Conservation (phyloP, 805 yeast genomes). For the Metschnikowia amazonensis region DNA sequence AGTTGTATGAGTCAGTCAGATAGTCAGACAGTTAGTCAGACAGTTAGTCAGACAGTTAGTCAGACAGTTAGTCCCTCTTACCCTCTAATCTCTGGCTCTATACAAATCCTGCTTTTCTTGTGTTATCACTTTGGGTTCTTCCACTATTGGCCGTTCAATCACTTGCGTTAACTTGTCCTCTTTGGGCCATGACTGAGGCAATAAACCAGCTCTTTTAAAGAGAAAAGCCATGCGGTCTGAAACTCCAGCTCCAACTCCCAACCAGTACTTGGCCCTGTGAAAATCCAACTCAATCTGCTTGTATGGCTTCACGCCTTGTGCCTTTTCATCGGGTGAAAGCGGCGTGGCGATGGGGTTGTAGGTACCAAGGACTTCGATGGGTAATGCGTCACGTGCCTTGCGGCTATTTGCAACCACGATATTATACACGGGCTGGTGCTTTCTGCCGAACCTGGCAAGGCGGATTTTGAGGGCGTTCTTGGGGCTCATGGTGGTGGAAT, state of each 20-base stretch:
- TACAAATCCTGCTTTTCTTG: slow-evolving; percentile 33
- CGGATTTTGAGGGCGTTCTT: slow-evolving; percentile 67
- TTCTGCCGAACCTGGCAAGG: slow-evolving; percentile 89
- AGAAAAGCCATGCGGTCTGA: slow-evolving; percentile 74
- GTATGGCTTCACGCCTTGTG: slow-evolving; percentile 53
- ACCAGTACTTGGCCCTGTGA: slow-evolving; percentile 89
- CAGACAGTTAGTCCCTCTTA: too few species aligned
- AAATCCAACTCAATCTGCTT: slow-evolving; percentile 85
- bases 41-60: too few species aligned
- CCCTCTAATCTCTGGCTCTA: slow-evolving; percentile 31
- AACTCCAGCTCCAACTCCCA: slow-evolving; percentile 96
- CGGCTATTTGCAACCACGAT: slow-evolving; percentile 79
- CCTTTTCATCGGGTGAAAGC: slow-evolving; percentile 56
- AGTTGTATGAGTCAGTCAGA: too few species aligned
- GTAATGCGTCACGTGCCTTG: slow-evolving; percentile 81
- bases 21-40: too few species aligned
- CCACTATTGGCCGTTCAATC: slow-evolving; percentile 28
- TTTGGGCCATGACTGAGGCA: slow-evolving; percentile 56
- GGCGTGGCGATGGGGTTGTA: slow-evolving; percentile 82
- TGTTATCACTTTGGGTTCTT: slow-evolving; percentile 22
- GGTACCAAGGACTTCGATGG: slow-evolving; percentile 93
- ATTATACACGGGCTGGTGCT: slow-evolving; percentile 81
- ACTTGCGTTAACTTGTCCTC: slow-evolving; percentile 35
- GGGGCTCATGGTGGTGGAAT: slow-evolving; percentile 12
- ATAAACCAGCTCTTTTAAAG: slow-evolving; percentile 73